These are phyloP conservation scores for Marasmius sp. DNA, from an alignment of 1,284 basidiomycete genomes.

Conservation along the genomic window DNA sequence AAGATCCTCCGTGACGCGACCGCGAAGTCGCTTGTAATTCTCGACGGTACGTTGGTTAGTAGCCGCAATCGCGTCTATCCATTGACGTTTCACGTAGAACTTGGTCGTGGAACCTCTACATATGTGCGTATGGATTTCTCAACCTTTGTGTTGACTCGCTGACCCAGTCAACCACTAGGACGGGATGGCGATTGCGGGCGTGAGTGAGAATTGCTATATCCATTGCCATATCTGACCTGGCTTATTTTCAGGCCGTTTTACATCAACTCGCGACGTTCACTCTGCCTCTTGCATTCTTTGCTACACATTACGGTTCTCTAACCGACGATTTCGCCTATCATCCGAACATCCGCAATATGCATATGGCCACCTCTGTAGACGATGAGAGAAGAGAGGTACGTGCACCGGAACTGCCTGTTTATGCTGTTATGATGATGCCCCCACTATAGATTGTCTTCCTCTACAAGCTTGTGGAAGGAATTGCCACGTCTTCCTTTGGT, in stretches of 20 bases:
- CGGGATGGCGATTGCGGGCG: constrained; percentile 93
- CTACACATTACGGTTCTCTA: constrained; percentile 85
- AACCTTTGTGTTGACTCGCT: constrained; percentile 3
- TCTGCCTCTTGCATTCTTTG: constrained; percentile 82
- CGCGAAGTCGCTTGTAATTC: constrained; percentile 87
- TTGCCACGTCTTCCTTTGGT: constrained; percentile 90
- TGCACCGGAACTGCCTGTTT: constrained; percentile 3
- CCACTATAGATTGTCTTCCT: constrained; percentile 77
- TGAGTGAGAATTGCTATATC: constrained; percentile 32
- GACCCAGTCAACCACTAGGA: constrained; percentile 54
- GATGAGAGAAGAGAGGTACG: constrained; percentile 82
- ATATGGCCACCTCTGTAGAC: constrained; percentile 92
- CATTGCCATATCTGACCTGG: constrained; percentile 7
- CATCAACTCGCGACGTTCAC: constrained; percentile 92
- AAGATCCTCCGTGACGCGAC: constrained; percentile 92
- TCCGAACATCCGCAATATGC: constrained; percentile 90
- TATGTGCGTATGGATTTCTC: constrained; percentile 51
- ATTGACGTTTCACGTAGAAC: constrained; percentile 52
- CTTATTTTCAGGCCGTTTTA: constrained; percentile 68
- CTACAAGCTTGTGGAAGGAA: constrained; percentile 89
- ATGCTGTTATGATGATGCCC: constrained; percentile 8
- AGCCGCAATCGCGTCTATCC: not conserved
- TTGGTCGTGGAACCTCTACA: constrained; percentile 86
- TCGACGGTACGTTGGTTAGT: constrained; percentile 70
- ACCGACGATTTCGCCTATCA: constrained; percentile 90